These are phyloP conservation scores for Clarireedia hainanense DNA, from an alignment of 2,329 filamentous ascomycete genomes.

Conservation along the genomic window DNA sequence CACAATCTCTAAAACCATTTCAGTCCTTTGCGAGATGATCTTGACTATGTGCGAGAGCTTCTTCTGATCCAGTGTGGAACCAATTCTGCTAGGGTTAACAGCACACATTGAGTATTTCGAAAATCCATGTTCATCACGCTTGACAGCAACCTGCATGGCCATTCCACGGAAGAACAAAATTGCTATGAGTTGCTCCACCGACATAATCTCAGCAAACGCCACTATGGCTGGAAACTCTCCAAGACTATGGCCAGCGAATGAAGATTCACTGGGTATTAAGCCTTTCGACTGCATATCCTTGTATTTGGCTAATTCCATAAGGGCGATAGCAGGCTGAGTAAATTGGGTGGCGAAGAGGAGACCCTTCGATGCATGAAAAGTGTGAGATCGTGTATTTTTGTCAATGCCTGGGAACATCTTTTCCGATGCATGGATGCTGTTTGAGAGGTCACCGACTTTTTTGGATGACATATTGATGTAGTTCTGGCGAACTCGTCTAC, in stretches of 20 bases:
- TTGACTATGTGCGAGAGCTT: not conserved
- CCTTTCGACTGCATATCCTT: conserved; percentile 26
- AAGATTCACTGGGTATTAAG: conserved; percentile 16
- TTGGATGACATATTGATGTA: too few relatives aligned
- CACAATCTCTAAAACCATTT: conserved; percentile 94
- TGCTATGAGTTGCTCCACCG: conserved; percentile 88
- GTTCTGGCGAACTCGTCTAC: too few relatives aligned
- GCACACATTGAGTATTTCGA: conserved; percentile 98
- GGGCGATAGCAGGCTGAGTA: conserved; percentile 28
- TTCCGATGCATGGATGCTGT: too few relatives aligned
- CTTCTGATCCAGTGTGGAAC: conserved; percentile 47
- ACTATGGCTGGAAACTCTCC: conserved; percentile 95
- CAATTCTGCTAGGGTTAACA: conserved; percentile 88
- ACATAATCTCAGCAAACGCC: conserved; percentile 91
- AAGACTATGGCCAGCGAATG: conserved; percentile 90
- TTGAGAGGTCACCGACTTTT: too few relatives aligned
- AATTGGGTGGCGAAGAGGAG: conserved; percentile 31
- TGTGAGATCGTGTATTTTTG: conserved; percentile 22
- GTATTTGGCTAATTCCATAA: conserved; percentile 27
- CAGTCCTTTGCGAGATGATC: conserved; percentile 74
- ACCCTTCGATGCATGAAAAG: conserved; percentile 22
- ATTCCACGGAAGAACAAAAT: conserved; percentile 63
- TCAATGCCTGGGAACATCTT: conserved; percentile 10
- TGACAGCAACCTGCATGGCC: conserved; percentile 56
- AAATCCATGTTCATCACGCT: conserved; percentile 80